These are phyloP conservation scores for Exophiala mesophila DNA, from an alignment of 2,329 filamentous ascomycete genomes.

Conservation along the genomic window DNA sequence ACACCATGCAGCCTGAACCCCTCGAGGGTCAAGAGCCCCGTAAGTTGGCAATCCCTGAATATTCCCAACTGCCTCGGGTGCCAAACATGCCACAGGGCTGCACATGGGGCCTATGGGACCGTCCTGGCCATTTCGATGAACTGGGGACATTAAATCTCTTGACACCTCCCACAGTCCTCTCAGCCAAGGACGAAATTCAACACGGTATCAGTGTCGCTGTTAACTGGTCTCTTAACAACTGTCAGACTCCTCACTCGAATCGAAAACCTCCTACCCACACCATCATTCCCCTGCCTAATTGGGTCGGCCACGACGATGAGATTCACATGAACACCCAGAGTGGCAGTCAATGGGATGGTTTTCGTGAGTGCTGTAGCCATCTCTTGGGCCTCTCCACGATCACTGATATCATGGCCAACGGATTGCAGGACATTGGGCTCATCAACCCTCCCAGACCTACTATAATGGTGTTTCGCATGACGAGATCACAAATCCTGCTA, in stretches of 20 bases:
- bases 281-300: conserved; percentile 42
- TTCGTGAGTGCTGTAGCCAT: conserved; percentile 27
- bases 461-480: conserved; percentile 14
- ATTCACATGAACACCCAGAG: conserved; percentile 47
- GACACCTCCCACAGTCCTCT: conserved; percentile 50
- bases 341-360: conserved; percentile 47
- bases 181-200: conserved; percentile 47
- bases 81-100: conserved; percentile 53
- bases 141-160: conserved; percentile 52
- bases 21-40: too few relatives aligned
- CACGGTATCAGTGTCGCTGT: conserved; percentile 53
- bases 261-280: conserved; percentile 48
- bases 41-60: conserved; percentile 25
- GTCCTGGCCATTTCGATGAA: conserved; percentile 42
- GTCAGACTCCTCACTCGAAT: conserved; percentile 48
- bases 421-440: conserved; percentile 38
- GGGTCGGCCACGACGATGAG: conserved; percentile 40
- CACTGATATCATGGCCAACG: not conserved
- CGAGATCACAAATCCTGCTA: conserved; percentile 9
- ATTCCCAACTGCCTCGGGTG: conserved; percentile 49
- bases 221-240: conserved; percentile 51
- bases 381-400: too few relatives aligned
- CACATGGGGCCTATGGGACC: conserved; percentile 53
- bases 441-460: conserved; percentile 30
- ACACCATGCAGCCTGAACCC: too few relatives aligned